Percentiles rank a stretch among this genome's conserved stretches.
phyloP scores from a whole-genome alignment of 2,329 filamentous ascomycete genomes.

The Drechmeria coniospora region DNA sequence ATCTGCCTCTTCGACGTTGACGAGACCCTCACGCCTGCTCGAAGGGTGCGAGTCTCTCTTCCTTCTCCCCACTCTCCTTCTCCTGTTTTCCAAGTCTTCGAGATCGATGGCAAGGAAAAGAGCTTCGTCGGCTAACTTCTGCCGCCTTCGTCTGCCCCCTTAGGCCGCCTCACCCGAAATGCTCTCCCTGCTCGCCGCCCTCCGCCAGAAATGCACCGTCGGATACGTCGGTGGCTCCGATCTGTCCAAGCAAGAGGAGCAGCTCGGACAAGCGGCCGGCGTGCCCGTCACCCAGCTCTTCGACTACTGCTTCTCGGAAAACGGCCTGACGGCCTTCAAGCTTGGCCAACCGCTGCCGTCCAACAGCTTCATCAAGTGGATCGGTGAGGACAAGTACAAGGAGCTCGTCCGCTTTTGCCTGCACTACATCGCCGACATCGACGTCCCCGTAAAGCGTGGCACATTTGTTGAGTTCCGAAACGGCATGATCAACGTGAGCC shows the following conservation, averaged over 20 bases:
- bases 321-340: conserved; percentile 84
- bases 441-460: conserved; percentile 68
- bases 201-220: conserved; percentile 79
- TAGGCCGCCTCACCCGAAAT: conserved; percentile 65
- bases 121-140: conserved; percentile 1
- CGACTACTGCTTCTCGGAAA: conserved; percentile 96
- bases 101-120: conserved; percentile 1
- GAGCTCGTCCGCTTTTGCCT: conserved; percentile 59
- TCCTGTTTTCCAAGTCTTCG: background rate
- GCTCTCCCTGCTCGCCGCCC: conserved; percentile 59
- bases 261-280: conserved; percentile 53
- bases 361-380: conserved; percentile 79
- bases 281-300: conserved; percentile 69
- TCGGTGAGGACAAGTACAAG: conserved; percentile 76
- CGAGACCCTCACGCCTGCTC: conserved; percentile 72
- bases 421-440: conserved; percentile 71
- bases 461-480: conserved; percentile 83
- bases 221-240: conserved; percentile 90
- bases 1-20: conserved; percentile 96
- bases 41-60: conserved; percentile 40
- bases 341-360: conserved; percentile 60
- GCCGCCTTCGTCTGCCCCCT: background rate
- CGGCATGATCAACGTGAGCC: conserved; percentile 79
- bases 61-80: background rate
- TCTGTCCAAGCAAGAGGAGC: conserved; percentile 88